Base-by-base conservation (phyloP, 2,329 filamentous ascomycete species). In the Arthrobotrys pseudoclavata region DNA sequence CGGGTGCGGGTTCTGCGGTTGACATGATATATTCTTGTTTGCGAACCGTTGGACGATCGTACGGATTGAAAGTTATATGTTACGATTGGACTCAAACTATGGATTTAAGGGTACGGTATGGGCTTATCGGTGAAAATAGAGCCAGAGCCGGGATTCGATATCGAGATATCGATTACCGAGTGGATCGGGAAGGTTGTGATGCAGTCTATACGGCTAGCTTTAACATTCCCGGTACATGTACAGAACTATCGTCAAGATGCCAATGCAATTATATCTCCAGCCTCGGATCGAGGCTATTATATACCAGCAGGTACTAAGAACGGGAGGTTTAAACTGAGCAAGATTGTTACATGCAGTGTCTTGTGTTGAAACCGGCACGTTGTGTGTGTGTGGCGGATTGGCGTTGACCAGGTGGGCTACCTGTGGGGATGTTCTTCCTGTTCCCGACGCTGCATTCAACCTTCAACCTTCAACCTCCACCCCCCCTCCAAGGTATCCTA, bases 131-230 rank as follows among this genome's bases (percentile, higher is more conserved):
- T 52, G 45, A 50, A 69, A 61, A 47, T 22, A 22, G 40, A 40
- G 52, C 37, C 15, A 15, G 42, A 45, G 10, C 47, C 66, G 66
- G 66, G 50, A 53, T 53, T n/a, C 1, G 42, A 45, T 45, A 45
- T 45, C 42, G 7, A 20, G 26, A 34, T 20, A 57, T 50, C 47
- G 50, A 31, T 34, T 22, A 29, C 50, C 50, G 15, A 29, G 34
- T 29, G 34, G 50, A 69, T 69, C 29, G 53, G 53, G 66, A 61
- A 69, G 50, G 48, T 68, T 68, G 7, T 45, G 50, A 20, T 37
- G 29, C n/a, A 45, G 12, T 40, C 12, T 13, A 40, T 40, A 40
- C 31, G 31, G 7, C 12, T 34, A 34, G 12, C 31, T 34, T 34
- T 34, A 9, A 34, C 15, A 40, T 15, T 1, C 10, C 37, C 37